Evolutionary conservation across 176 grass and related monocot genomes (phyloP).

Genomic region (Oropetium thomaeum): DNA sequence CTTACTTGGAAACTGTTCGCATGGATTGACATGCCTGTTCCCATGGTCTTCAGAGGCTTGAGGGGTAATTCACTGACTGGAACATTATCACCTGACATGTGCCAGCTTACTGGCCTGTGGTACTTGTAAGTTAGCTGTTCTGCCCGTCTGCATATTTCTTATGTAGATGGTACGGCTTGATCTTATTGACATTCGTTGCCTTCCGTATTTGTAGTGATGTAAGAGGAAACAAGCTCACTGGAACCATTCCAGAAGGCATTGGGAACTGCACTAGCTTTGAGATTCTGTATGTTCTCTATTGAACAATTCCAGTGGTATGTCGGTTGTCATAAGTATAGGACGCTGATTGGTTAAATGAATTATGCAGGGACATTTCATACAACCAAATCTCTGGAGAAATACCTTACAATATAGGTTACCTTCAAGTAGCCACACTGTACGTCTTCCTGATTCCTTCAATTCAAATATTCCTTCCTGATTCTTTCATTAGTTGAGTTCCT

Average conservation of each 20-base stretch:
- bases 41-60: constrained; percentile 61
- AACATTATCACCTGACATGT: constrained; percentile 90
- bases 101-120: constrained; percentile 96
- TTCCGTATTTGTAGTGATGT: constrained; percentile 70
- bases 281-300: constrained; percentile 69
- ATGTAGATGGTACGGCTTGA: not conserved
- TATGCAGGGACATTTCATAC: constrained; percentile 92
- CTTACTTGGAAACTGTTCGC: not conserved
- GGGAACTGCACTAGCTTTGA: constrained; percentile 98
- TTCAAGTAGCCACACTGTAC: constrained; percentile 99
- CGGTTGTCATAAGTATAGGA: not conserved
- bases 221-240: constrained; percentile 94
- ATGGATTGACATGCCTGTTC: not conserved
- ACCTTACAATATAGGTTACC: constrained; percentile 98
- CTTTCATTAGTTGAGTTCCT: not conserved
- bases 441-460: constrained; percentile 17
- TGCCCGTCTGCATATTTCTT: not conserved
- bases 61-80: constrained; percentile 85
- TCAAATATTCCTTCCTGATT: not conserved
- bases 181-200: not conserved
- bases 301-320: not conserved
- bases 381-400: constrained; percentile 97
- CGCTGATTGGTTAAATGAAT: constrained; percentile 7
- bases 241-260: constrained; percentile 87
- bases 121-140: constrained; percentile 78